A percentile compares a stretch with the other conserved stretches of the same genome.
phyloP scores from a whole-genome alignment of 169 alveolate genomes.

The Plasmodium cynomolgi region DNA sequence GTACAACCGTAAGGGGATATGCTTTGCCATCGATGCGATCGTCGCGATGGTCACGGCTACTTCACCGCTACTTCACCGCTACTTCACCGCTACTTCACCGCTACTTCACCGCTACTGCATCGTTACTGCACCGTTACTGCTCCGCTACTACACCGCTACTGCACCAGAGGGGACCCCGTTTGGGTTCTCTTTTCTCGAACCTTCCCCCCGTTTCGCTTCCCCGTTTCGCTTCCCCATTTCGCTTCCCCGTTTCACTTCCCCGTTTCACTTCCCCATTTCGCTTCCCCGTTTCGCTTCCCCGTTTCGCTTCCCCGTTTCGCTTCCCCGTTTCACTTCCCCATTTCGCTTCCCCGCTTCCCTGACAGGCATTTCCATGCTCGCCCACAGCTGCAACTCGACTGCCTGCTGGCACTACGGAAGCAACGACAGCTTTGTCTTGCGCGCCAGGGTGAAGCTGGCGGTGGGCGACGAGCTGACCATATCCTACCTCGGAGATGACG shows the following conservation, averaged over 20 bases:
- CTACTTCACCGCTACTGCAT: too few species aligned
- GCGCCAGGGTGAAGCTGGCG: constrained; percentile 84
- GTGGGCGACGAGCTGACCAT: constrained; percentile 90
- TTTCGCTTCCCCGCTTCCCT: constrained; percentile 11
- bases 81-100: too few species aligned
- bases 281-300: constrained; percentile 4
- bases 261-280: not conserved
- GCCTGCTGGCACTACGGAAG: constrained; percentile 90
- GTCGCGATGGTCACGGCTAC: not conserved
- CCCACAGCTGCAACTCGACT: constrained; percentile 89
- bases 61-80: too few species aligned
- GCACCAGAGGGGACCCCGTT: not conserved
- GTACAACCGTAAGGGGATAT: constrained; percentile 78
- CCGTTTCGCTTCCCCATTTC: not conserved
- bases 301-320: not conserved
- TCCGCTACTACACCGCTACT: too few species aligned
- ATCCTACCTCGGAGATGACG: constrained; percentile 88
- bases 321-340: not conserved
- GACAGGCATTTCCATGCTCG: constrained; percentile 85
- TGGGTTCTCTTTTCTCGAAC: not conserved
- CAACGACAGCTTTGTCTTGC: constrained; percentile 83
- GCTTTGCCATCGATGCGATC: not conserved
- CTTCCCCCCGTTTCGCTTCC: not conserved
- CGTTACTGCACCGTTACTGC: too few species aligned
- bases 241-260: too few species aligned